Evolutionary conservation across 2,329 filamentous ascomycete species (phyloP), one percentile per base, ranked within the genome.

Genomic region (Xylaria sp.): DNA sequence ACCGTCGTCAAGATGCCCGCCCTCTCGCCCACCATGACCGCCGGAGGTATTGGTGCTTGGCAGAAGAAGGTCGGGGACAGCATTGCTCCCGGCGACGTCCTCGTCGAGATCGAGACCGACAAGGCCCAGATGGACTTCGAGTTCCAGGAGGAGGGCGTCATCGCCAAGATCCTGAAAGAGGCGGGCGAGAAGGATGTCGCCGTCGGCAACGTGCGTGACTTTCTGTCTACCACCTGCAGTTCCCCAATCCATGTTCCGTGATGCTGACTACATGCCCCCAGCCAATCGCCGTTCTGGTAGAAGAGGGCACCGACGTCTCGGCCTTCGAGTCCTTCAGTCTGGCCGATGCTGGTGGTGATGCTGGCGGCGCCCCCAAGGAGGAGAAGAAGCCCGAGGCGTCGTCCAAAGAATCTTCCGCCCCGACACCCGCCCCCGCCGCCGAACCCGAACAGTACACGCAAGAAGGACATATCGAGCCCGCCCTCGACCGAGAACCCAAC

Each of bases 91-190:
- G 94, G 94, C 73, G 94, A 99, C 73, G 94, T 99, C 43, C 80
- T 99, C 66, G 92, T 96, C 65, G 92, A 96, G 82, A 96, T 97
- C 69, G 94, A 99, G 84, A 99, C 94, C 68, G 94, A 99, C 78
- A 99, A 99, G 84, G 94, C 94, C 62, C 94, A 97, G 81, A 99
- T 99, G 94, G 94, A 99, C 81, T 97, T 99, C 74, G 94, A 99
- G 78, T 97, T 96, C 78, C 94, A 99, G 78, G 94, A 99, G 71
- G 94, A 97, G 73, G 94, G 93, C 80, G 84, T 96, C 57, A 83
- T 99, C 65, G 93, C 94, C 69, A 96, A 96, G 84, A 84, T 97
- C 61, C 81, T 99, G 70, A 94, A 92, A 79, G 90, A 96, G 42
- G 88, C 89, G 56, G 95, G 95, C 63, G 89, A 88, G 76, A 99